A percentile compares a stretch with the other conserved stretches of the same genome.
Evolutionary conservation across 257 asterid species (phyloP).

Genomic region (Ocimum tenuiflorum): DNA sequence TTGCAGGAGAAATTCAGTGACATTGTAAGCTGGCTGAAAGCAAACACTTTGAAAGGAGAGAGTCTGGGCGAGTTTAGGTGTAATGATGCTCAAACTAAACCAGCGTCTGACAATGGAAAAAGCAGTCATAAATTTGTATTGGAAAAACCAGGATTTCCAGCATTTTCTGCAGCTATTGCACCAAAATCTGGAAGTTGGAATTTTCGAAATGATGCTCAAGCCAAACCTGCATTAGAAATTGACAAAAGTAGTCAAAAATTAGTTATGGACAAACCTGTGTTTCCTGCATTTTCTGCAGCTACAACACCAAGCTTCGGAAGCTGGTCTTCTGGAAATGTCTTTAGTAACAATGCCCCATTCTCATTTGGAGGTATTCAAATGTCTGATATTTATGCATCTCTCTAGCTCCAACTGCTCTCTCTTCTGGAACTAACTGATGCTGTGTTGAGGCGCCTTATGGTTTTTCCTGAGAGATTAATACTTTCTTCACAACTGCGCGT

Average conservation of each 20-base stretch:
- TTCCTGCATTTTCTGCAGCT: constrained; percentile 30
- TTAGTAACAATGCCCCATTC: constrained; percentile 32
- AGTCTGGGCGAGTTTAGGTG: constrained; percentile 22
- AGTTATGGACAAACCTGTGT: neutral
- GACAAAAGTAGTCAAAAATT: too few relatives aligned
- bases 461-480: neutral
- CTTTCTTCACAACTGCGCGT: neutral
- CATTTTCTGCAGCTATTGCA: neutral
- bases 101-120: constrained; percentile 14
- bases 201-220: neutral
- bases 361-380: constrained; percentile 45
- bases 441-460: neutral
- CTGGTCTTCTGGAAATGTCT: constrained; percentile 36
- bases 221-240: too few relatives aligned
- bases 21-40: constrained; percentile 77
- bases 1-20: constrained; percentile 88
- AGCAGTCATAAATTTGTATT: constrained; percentile 22
- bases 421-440: neutral
- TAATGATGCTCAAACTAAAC: constrained; percentile 16
- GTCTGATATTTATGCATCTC: neutral
- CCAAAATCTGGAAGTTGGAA: constrained; percentile 21
- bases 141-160: neutral
- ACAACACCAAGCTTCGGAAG: constrained; percentile 36
- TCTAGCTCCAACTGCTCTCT: neutral
- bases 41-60: constrained; percentile 42